phyloP scores from a whole-genome alignment of 2,329 filamentous ascomycete species.

The Raffaelea albimanens region DNA sequence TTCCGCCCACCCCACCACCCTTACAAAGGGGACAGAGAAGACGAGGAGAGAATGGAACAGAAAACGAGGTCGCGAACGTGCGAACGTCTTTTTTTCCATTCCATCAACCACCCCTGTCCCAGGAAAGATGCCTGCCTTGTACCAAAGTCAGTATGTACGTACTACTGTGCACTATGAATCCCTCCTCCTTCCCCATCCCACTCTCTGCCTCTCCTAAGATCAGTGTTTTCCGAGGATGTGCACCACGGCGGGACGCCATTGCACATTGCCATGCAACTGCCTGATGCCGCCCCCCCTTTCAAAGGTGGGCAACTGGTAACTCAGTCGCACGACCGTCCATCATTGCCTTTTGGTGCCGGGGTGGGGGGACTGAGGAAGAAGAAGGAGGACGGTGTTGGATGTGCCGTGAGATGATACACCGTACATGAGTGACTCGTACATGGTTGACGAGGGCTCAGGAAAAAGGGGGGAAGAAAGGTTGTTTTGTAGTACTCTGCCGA shows the following conservation, averaged over 20 bases:
- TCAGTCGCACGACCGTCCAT: neutral
- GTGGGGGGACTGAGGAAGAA: neutral
- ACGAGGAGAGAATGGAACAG: neutral
- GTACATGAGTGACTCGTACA: neutral
- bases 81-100: slow-evolving; percentile 1
- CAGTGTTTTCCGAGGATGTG: slow-evolving; percentile 6
- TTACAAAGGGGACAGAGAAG: slow-evolving; percentile 1
- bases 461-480: neutral
- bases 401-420: neutral
- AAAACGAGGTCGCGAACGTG: neutral
- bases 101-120: neutral
- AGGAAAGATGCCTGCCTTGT: neutral
- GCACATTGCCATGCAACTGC: slow-evolving; percentile 6
- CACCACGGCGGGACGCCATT: slow-evolving; percentile 10
- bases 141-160: too few species aligned
- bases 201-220: neutral
- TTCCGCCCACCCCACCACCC: neutral
- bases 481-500: too few species aligned
- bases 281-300: neutral
- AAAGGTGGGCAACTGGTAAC: too few species aligned
- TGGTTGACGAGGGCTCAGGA: too few species aligned
- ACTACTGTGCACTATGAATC: too few species aligned
- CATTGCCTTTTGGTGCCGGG: neutral
- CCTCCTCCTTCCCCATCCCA: too few species aligned
- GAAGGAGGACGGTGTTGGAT: too few species aligned